phyloP scores from a whole-genome alignment of 2,329 filamentous ascomycete species.

The Microsporum audouinii region DNA sequence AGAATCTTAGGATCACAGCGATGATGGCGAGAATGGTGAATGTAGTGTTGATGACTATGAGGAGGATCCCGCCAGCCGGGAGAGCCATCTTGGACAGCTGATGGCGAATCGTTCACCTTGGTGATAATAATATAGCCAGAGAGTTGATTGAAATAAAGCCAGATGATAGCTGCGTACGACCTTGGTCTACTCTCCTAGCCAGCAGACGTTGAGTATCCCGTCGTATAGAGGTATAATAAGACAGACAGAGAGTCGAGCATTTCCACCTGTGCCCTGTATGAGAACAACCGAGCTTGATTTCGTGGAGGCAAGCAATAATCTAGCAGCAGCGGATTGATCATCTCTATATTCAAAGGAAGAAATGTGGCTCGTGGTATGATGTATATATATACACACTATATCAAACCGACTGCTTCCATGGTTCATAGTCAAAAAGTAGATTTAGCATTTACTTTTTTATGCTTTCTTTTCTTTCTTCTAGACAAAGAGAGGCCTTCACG shows the following conservation, averaged over 20 bases:
- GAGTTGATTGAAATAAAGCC: background rate
- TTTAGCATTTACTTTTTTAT: background rate
- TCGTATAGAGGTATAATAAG: background rate
- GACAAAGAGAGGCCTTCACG: background rate
- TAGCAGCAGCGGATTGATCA: no score
- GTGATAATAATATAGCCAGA: background rate
- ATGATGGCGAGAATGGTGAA: background rate
- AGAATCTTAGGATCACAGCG: slow-evolving; percentile 2
- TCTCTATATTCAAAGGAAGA: background rate
- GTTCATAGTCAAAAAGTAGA: background rate
- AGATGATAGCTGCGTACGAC: background rate
- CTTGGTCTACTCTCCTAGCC: background rate
- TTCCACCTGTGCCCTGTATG: background rate
- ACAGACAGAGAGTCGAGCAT: background rate
- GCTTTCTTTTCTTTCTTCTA: background rate
- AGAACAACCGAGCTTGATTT: background rate
- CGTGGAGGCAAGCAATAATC: background rate
- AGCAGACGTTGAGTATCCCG: background rate
- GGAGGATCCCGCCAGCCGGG: background rate
- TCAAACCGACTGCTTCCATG: background rate
- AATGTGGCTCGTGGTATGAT: background rate
- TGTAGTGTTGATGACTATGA: background rate
- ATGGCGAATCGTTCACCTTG: background rate
- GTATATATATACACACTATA: background rate
- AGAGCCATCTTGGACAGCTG: background rate